A percentile compares a stretch with the other conserved stretches of the same genome.
Evolutionary conservation across 1,284 basidiomycete genomes (phyloP).

Genomic region (Paramarasmius palmivorus): DNA sequence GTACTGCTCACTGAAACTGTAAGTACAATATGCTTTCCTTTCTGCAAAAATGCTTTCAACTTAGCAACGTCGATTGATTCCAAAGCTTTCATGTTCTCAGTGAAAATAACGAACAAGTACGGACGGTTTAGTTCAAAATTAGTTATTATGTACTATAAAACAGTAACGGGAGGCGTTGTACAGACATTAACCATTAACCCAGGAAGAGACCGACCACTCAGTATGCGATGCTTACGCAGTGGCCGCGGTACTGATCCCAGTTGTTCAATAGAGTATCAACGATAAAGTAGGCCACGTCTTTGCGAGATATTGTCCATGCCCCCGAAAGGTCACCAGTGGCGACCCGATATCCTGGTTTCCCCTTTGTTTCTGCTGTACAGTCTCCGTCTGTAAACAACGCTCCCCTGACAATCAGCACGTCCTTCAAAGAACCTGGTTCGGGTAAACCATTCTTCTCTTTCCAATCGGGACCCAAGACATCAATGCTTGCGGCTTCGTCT

Average conservation of each 20-base stretch:
- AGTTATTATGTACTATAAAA: too few species aligned
- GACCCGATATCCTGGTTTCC: conserved; percentile 35
- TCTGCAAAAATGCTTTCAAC: too few species aligned
- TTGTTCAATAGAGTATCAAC: neutral
- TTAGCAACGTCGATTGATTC: too few species aligned
- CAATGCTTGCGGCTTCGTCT: conserved; percentile 34
- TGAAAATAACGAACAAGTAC: too few species aligned
- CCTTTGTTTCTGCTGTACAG: conserved; percentile 44
- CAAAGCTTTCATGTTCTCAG: too few species aligned
- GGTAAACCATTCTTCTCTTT: conserved; percentile 36
- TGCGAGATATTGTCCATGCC: neutral
- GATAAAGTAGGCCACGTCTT: neutral
- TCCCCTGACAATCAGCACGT: conserved; percentile 52
- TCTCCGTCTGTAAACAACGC: conserved; percentile 57
- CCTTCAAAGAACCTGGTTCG: conserved; percentile 38
- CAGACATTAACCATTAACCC: too few species aligned
- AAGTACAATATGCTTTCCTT: neutral
- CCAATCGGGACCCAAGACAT: conserved; percentile 47
- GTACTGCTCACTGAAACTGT: neutral
- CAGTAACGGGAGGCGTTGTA: too few species aligned
- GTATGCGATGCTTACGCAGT: too few species aligned
- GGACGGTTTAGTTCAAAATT: too few species aligned
- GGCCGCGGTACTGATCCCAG: neutral
- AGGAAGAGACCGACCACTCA: too few species aligned
- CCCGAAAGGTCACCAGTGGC: neutral